Evolutionary conservation across 2,329 filamentous ascomycete genomes (phyloP), one percentile per base, ranked within the genome.

Genomic region (Elsinoe necatrix): DNA sequence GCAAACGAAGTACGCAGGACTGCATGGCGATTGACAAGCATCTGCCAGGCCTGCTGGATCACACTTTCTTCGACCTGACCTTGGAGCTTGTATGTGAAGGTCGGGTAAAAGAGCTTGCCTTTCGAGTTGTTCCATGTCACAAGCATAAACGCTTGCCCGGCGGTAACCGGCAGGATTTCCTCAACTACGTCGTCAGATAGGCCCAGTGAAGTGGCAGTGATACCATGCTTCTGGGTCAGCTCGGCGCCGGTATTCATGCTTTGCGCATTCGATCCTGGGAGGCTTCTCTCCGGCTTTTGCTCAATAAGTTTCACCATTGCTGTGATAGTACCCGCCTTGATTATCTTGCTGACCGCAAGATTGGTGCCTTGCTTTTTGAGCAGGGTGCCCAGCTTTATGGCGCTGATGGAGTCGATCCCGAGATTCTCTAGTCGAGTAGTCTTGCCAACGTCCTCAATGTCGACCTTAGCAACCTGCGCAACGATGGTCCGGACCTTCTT

Each of bases 341-440:
- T 72, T 64, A 95, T 81, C 37, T 88, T 81, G 41, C 86, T 84
- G 2, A 92, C 86, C 31, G 78, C 77, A 0, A 95, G 68, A 11
- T 72, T 69, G 6, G 95, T 70, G 0, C 77, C 80, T 41, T 77
- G 71, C 62, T 80, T 86, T 41, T 81, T 83, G 3, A 96, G 73
- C 6, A 90, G 74, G 0, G 85, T 80, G 7, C 84, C 82, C 2
- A 90, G 83, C 65, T 93, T 95, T 72, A 96, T 93, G 1, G 89
- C 86, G 61, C 85, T 92, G 68, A 96, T 95, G 0, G 91, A 96
- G 67, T 96, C 91, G 1, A 96, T 80, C 0, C 91, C 91, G 1
- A 96, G 77, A 61, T 93, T 84, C 68, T 93, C 95, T 11, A 95
- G 80, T 0, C 80, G 88, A 52, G 83, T 80, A 0, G 76, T 73